These are phyloP conservation scores for Candida nemodendra DNA, from an alignment of 805 yeast genomes.

Conservation along the genomic window DNA sequence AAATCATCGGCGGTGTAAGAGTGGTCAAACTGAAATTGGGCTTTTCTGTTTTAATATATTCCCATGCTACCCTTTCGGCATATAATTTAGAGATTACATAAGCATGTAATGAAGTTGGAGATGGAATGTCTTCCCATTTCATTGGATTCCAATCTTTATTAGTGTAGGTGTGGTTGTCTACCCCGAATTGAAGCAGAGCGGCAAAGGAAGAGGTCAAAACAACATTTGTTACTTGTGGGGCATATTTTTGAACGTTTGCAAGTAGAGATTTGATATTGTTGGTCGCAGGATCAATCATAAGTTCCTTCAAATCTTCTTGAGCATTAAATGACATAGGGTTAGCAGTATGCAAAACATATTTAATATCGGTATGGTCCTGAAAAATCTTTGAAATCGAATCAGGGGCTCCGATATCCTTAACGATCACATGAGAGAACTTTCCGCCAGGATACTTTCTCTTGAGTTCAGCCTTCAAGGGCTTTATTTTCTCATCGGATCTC, in stretches of 20 bases:
- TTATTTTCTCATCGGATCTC: constrained; percentile 43
- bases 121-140: constrained; percentile 27
- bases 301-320: too few relatives aligned
- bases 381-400: constrained; percentile 50
- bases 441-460: constrained; percentile 22
- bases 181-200: constrained; percentile 29
- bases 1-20: constrained; percentile 36
- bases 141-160: constrained; percentile 37
- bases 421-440: constrained; percentile 32
- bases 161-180: constrained; percentile 10
- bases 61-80: constrained; percentile 46
- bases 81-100: constrained; percentile 39
- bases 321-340: too few relatives aligned
- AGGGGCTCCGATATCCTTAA: constrained; percentile 31
- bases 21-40: constrained; percentile 33
- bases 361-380: constrained; percentile 37
- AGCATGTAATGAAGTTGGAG: constrained; percentile 24
- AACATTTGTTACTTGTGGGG: constrained; percentile 41
- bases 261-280: too few relatives aligned
- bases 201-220: constrained; percentile 55
- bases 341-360: constrained; percentile 47
- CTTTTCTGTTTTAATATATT: constrained; percentile 33
- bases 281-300: too few relatives aligned
- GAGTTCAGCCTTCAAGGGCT: constrained; percentile 33
- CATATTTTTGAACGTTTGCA: constrained; percentile 40